Evolutionary conservation across 129 eudicot species (phyloP), one percentile per base, ranked within the genome.

Genomic region (Rutidosis leptorrhynchoides): DNA sequence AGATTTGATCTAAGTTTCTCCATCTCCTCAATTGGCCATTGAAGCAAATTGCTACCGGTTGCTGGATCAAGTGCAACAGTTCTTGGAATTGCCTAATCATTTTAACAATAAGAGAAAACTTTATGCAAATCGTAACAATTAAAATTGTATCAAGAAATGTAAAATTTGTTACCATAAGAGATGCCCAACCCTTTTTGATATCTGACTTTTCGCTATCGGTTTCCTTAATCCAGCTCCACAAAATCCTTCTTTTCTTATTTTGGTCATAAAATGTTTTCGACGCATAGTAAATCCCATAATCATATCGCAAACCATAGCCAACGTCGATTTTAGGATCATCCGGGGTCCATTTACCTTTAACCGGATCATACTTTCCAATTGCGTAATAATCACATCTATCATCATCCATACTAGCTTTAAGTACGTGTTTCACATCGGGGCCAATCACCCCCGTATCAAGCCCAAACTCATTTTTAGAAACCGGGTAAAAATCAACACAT

Each of bases 1-100:
- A 71, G 75, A 67, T 73, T 74, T 27, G 58, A 40, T 74, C 98
- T 84, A 27, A 93, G 56, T 17, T 64, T 76, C 45, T 93, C 91
- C 2, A 93, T 76, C 69, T 93, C 98, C 65, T 85, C 92, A 62
- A 93, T 89, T 7, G 96, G 98, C 98, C 98, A 93, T 66, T 68
- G 87, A 19, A 93, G 32, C 69, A 93, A 52, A 79, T 93, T 93
- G 67, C 72, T 70, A 21, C 89, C 89, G 1, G 96, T 93, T 27
- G 74, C 77, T 55, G 74, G 81, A 72, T 93, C 98, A 3, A 79
- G 67, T 27, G 76, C 33, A n/a, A 93, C 69, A 2, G 98, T 93
- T 70, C 98, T 84, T 58, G 96, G 98, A 66, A 93, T 35, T 3
- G 89, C 84, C 96, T 91, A 65, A 66, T 15, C 8, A 37, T 16